phyloP scores from a whole-genome alignment of 2,329 filamentous ascomycete genomes.

The Apiospora rasikravindrae region DNA sequence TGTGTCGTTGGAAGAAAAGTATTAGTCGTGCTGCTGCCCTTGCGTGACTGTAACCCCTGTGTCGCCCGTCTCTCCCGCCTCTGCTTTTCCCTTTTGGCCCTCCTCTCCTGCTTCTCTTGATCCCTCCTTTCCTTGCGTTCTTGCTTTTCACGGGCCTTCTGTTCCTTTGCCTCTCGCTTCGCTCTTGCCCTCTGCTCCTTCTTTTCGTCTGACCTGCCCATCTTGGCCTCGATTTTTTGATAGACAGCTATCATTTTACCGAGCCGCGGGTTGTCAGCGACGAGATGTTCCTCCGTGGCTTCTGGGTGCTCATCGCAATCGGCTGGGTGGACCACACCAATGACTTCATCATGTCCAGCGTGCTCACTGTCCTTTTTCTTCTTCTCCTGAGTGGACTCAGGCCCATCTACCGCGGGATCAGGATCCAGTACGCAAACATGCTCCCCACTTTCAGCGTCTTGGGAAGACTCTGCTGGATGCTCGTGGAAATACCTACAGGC shows the following conservation, averaged over 20 bases:
- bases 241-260: not conserved
- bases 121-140: conserved; percentile 26
- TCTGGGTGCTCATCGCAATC: not conserved
- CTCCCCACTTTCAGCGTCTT: not conserved
- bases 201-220: no score
- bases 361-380: not conserved
- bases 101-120: conserved; percentile 27
- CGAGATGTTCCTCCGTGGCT: not conserved
- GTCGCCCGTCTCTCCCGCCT: not conserved
- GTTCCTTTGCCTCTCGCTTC: conserved; percentile 27
- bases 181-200: conserved; percentile 19
- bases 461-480: not conserved
- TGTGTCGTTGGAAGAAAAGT: no score
- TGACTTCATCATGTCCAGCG: not conserved
- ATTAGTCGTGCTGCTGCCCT: not conserved
- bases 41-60: not conserved
- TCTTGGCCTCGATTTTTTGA: not conserved
- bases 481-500: not conserved
- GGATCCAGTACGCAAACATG: not conserved
- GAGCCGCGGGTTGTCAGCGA: conserved; percentile 6
- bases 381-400: not conserved
- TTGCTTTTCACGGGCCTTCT: conserved; percentile 27
- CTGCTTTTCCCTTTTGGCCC: not conserved
- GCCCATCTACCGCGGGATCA: not conserved
- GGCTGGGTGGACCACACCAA: not conserved